Percentiles rank a stretch among this genome's conserved stretches.
phyloP scores from a whole-genome alignment of 2,329 filamentous ascomycete genomes.

The Immersiporthe knoxdaviesiana region DNA sequence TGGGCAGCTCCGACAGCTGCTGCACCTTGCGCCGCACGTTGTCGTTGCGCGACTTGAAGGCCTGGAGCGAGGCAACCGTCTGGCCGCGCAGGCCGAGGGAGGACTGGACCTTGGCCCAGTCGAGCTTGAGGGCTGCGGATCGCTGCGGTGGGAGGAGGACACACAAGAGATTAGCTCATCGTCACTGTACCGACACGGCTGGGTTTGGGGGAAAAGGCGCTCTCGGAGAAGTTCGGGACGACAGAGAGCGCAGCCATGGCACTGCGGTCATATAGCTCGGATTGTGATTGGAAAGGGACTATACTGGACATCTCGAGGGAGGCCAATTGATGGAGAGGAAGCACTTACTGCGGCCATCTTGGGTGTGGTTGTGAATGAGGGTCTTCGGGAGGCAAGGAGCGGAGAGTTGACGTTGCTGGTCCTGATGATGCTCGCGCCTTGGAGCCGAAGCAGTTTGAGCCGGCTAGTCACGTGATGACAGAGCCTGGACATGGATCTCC shows the following conservation, averaged over 20 bases:
- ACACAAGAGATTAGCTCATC: slow-evolving; percentile 59
- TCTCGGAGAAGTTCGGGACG: slow-evolving; percentile 15
- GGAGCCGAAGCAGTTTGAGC: slow-evolving; percentile 21
- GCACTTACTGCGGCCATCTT: slow-evolving; percentile 68
- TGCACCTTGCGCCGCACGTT: slow-evolving; percentile 94
- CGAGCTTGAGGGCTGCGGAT: slow-evolving; percentile 98
- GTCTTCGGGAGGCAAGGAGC: slow-evolving; percentile 42
- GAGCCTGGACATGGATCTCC: background rate
- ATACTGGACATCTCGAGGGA: background rate
- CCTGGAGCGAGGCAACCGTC: slow-evolving; percentile 86
- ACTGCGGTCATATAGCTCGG: background rate
- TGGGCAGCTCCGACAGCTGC: slow-evolving; percentile 79
- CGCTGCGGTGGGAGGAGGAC: slow-evolving; percentile 65
- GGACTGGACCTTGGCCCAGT: slow-evolving; percentile 94
- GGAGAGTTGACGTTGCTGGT: slow-evolving; percentile 40
- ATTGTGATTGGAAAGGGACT: background rate
- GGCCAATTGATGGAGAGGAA: slow-evolving; percentile 34
- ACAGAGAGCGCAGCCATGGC: background rate
- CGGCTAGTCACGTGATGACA: slow-evolving; percentile 18
- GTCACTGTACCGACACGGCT: slow-evolving; percentile 1
- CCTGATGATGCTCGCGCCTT: slow-evolving; percentile 18
- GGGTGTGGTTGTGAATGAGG: slow-evolving; percentile 41
- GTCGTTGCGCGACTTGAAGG: slow-evolving; percentile 99
- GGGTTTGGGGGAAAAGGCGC: background rate
- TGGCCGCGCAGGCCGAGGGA: slow-evolving; percentile 96